phyloP scores from a whole-genome alignment of 345 rosid species.

The Durio zibethinus region DNA sequence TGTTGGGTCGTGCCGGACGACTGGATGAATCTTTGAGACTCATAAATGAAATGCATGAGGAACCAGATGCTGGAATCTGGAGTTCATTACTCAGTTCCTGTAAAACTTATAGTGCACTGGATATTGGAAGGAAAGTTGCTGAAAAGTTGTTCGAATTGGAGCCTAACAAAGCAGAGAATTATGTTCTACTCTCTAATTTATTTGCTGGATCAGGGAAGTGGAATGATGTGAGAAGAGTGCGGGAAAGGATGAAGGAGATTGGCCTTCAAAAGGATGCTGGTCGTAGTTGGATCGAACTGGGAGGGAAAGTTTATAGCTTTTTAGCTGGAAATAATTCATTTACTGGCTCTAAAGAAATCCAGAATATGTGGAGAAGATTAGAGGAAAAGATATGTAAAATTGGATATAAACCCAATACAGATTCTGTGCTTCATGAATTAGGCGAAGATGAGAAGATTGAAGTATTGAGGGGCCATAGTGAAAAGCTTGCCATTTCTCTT shows the following conservation, averaged over 20 bases:
- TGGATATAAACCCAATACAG: slow-evolving; percentile 50
- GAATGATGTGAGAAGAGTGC: slow-evolving; percentile 53
- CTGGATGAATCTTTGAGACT: slow-evolving; percentile 47
- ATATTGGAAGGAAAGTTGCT: slow-evolving; percentile 52
- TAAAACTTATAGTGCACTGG: slow-evolving; percentile 38
- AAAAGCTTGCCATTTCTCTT: slow-evolving; percentile 53
- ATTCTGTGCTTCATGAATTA: slow-evolving; percentile 53
- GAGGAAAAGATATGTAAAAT: slow-evolving; percentile 40
- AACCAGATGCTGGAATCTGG: slow-evolving; percentile 60
- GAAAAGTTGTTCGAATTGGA: slow-evolving; percentile 48
- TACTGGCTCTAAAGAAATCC: slow-evolving; percentile 31
- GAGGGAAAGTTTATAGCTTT: slow-evolving; percentile 50
- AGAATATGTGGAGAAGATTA: slow-evolving; percentile 36
- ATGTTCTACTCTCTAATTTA: slow-evolving; percentile 60
- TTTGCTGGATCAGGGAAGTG: slow-evolving; percentile 55
- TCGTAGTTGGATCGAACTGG: slow-evolving; percentile 68
- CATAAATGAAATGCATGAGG: slow-evolving; percentile 48
- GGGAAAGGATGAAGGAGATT: slow-evolving; percentile 51
- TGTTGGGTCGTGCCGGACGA: slow-evolving; percentile 63
- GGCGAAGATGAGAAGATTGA: slow-evolving; percentile 50
- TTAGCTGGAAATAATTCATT: slow-evolving; percentile 35
- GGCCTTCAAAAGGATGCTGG: slow-evolving; percentile 61
- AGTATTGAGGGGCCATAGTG: slow-evolving; percentile 46
- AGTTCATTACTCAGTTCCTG: slow-evolving; percentile 70
- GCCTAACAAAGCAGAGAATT: slow-evolving; percentile 53